Percentiles rank a stretch among this genome's conserved stretches.
Conservation (phyloP, 345 rosid genomes). For the Eutrema heterophyllum region DNA sequence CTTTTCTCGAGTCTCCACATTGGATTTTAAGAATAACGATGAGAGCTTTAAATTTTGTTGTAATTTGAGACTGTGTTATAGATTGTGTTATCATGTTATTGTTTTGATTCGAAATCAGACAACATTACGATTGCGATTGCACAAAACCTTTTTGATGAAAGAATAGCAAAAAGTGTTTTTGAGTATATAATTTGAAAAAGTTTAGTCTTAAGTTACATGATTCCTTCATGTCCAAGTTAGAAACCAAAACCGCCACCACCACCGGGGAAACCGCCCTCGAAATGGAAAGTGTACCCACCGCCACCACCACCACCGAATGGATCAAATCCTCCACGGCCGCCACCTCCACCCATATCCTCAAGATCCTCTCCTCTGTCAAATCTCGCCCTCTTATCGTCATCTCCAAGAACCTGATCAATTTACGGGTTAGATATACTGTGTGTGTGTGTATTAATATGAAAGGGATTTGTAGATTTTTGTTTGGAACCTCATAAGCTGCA, state of each 20-base stretch:
- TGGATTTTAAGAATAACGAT: not conserved
- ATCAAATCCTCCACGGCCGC: slow-evolving; percentile 65
- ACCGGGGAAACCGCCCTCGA: slow-evolving; percentile 91
- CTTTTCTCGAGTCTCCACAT: not conserved
- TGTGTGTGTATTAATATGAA: not conserved
- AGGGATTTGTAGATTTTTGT: not conserved
- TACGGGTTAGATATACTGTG: not conserved
- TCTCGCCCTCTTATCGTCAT: slow-evolving; percentile 83
- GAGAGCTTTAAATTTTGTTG: slow-evolving; percentile 14
- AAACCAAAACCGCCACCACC: slow-evolving; percentile 83
- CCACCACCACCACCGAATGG: slow-evolving; percentile 79
- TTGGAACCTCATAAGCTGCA: slow-evolving; percentile 88
- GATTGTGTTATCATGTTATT: slow-evolving; percentile 20
- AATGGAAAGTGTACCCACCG: slow-evolving; percentile 76
- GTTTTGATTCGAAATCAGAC: slow-evolving; percentile 16
- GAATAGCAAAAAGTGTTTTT: slow-evolving; percentile 11
- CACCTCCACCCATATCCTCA: slow-evolving; percentile 86
- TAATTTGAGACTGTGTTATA: slow-evolving; percentile 8
- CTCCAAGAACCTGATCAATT: slow-evolving; percentile 67
- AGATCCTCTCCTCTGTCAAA: slow-evolving; percentile 95
- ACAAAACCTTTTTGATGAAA: slow-evolving; percentile 19
- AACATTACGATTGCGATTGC: not conserved
- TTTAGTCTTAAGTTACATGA: slow-evolving; percentile 19
- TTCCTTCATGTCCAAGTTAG: slow-evolving; percentile 21
- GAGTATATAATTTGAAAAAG: slow-evolving; percentile 17